Evolutionary conservation across 108 stramenopile genomes (phyloP), one percentile per base, ranked within the genome.

Genomic region (Cyclotella choctawhatcheeana): DNA sequence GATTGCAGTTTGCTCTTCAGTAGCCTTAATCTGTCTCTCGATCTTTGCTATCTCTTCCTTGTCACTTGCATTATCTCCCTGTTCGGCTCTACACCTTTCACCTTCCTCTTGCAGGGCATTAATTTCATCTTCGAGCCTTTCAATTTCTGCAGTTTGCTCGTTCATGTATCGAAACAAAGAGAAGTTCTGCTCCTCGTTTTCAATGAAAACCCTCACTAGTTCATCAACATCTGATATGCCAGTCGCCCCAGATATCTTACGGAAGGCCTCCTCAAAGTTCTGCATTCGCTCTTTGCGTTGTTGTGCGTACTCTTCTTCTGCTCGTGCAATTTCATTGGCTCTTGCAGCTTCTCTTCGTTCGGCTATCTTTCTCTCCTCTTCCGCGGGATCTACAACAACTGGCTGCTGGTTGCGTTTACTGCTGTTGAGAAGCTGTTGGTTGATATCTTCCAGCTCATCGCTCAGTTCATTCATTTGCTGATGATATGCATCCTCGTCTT

Each of bases 261-360:
- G 82, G 69, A 96, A 93, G 7, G 92, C 89, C 64, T 91, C 93
- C 63, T 94, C 93, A 58, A 90, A 94, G 74, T 86, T 85, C 69
- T 93, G 82, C 29, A 86, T 70, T 31, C 82, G 83, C 43, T 89
- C 89, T 67, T 62, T 64, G 44, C 77, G 60, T 40, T 77, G 67
- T 18, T 74, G 74, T 7, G 76, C 76, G 26, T 64, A 34, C 47
- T 79, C 82, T 40, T 77, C 64, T 50, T 77, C 71, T 16, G 58
- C 71, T 12, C 69, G 58, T 21, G 76, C 76, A 35, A 73, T 59
- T 48, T 77, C 71, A 25, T 60, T 66, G 10, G 71, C 76, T 35
- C 71, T 58, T 1, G 58, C 76, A 16, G 65, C 71, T 13, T 77
- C 71, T 40, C 55, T 61, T 1, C 76, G 70, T 48, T 77, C 76